Conservation (phyloP, 495 filamentous ascomycete species). For the Pyronema omphalodes region DNA sequence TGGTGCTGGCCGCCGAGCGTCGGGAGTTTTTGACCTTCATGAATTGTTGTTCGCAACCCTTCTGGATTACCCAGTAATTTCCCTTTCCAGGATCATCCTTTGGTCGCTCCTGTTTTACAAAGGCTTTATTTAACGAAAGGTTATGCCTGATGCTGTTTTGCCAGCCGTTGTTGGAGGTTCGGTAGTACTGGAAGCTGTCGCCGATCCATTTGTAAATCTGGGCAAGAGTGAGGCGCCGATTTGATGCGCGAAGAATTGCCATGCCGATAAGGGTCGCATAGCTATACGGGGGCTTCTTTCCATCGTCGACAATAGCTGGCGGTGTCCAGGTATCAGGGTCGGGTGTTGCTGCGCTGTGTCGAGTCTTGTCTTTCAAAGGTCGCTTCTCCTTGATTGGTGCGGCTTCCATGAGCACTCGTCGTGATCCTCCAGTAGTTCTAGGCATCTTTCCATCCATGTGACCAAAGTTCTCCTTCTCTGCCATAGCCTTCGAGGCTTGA, state of each 20-base stretch:
- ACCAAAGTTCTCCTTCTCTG: conserved; percentile 48
- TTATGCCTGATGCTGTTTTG: conserved; percentile 98
- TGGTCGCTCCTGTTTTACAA: conserved; percentile 84
- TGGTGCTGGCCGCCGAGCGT: conserved; percentile 22
- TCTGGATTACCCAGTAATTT: conserved; percentile 90
- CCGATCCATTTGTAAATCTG: conserved; percentile 99
- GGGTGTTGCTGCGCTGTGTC: conserved; percentile 9
- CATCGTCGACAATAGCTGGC: conserved; percentile 66
- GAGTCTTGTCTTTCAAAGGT: conserved; percentile 20
- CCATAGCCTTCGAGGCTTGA: conserved; percentile 30
- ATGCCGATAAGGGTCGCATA: conserved; percentile 95
- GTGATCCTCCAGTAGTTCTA: conserved; percentile 40
- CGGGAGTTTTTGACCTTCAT: conserved; percentile 59
- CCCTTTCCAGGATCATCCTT: conserved; percentile 97
- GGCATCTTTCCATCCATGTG: conserved; percentile 24
- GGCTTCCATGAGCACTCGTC: conserved; percentile 53
- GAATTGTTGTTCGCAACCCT: conserved; percentile 74
- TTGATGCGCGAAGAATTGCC: conserved; percentile 78
- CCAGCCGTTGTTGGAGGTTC: conserved; percentile 69
- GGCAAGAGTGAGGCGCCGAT: conserved; percentile 70
- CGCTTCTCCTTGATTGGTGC: conserved; percentile 55
- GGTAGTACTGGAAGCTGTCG: conserved; percentile 79
- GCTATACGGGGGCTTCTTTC: conserved; percentile 71
- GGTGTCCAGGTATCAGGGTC: conserved; percentile 19
- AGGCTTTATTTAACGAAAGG: conserved; percentile 93